Conservation (phyloP, 345 rosid species). For the Aquilaria sinensis region DNA sequence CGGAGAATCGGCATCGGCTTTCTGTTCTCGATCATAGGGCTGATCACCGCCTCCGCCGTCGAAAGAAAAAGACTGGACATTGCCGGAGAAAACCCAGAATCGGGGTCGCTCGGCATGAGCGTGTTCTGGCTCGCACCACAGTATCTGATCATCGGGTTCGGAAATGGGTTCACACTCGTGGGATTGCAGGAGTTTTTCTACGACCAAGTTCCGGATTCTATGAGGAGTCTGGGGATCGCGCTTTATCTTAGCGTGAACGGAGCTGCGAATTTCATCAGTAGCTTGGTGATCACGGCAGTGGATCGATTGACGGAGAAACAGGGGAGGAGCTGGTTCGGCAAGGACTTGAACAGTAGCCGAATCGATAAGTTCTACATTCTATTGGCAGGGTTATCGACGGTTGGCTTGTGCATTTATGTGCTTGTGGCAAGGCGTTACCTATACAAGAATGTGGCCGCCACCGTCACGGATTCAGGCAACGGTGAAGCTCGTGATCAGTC, state of each 20-base stretch:
- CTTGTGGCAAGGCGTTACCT: too few relatives aligned
- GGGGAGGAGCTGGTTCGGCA: constrained; percentile 20
- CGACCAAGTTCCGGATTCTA: constrained; percentile 21
- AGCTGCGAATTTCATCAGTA: constrained; percentile 18
- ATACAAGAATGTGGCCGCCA: too few relatives aligned
- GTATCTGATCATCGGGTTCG: constrained; percentile 21
- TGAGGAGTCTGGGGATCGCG: constrained; percentile 19
- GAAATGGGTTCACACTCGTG: constrained; percentile 17
- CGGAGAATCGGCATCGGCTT: constrained; percentile 25
- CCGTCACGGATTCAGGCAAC: too few relatives aligned
- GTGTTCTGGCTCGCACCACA: constrained; percentile 35
- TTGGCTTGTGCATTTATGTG: not conserved
- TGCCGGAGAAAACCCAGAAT: not conserved
- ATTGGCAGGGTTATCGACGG: constrained; percentile 15
- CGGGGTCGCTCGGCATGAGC: constrained; percentile 17
- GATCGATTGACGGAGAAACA: constrained; percentile 12
- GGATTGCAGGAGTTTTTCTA: constrained; percentile 23
- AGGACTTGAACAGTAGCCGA: constrained; percentile 19
- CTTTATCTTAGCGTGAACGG: constrained; percentile 22
- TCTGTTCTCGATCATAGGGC: constrained; percentile 14
- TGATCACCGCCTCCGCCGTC: constrained; percentile 18
- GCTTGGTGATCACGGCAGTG: constrained; percentile 15
- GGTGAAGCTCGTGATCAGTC: too few relatives aligned
- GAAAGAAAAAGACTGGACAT: constrained; percentile 17
- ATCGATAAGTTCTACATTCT: constrained; percentile 23